Conservation (phyloP, 2,329 filamentous ascomycete genomes). For the Botrytis byssoidea region DNA sequence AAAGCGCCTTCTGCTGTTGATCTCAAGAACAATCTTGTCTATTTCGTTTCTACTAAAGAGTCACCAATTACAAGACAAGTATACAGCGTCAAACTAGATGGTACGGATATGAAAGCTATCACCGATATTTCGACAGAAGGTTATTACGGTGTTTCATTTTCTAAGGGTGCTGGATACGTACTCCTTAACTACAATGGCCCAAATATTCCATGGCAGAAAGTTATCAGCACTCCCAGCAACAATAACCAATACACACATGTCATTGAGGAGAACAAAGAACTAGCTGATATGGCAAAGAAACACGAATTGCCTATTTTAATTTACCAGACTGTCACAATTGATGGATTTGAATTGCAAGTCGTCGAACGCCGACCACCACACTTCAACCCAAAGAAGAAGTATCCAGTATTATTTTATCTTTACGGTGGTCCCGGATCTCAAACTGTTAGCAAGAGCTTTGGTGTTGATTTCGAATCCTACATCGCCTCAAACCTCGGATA, state of each 20-base stretch:
- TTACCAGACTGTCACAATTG: conserved; percentile 82
- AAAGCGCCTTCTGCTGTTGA: conserved; percentile 82
- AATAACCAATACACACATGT: conserved; percentile 61
- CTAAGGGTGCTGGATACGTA: conserved; percentile 74
- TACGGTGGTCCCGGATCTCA: conserved; percentile 97
- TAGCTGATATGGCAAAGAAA: conserved; percentile 67
- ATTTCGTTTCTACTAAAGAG: conserved; percentile 85
- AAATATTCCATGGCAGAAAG: conserved; percentile 83
- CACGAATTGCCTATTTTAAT: conserved; percentile 80
- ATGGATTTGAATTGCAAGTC: conserved; percentile 69
- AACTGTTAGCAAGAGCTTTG: conserved; percentile 75
- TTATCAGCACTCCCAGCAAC: conserved; percentile 78
- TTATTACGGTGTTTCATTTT: conserved; percentile 84
- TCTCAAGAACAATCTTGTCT: conserved; percentile 80
- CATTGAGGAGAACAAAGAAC: conserved; percentile 73
- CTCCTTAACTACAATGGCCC: conserved; percentile 85
- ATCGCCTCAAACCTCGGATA: conserved; percentile 84
- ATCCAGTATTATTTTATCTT: conserved; percentile 91
- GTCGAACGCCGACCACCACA: conserved; percentile 87
- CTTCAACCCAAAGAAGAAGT: conserved; percentile 79
- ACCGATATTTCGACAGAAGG: conserved; percentile 72
- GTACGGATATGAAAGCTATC: conserved; percentile 67
- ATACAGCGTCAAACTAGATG: conserved; percentile 85
- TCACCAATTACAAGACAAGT: conserved; percentile 87
- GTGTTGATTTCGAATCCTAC: conserved; percentile 86